These are phyloP conservation scores for Trichoderma harzianum DNA, from an alignment of 2,329 filamentous ascomycete species.

Conservation along the genomic window DNA sequence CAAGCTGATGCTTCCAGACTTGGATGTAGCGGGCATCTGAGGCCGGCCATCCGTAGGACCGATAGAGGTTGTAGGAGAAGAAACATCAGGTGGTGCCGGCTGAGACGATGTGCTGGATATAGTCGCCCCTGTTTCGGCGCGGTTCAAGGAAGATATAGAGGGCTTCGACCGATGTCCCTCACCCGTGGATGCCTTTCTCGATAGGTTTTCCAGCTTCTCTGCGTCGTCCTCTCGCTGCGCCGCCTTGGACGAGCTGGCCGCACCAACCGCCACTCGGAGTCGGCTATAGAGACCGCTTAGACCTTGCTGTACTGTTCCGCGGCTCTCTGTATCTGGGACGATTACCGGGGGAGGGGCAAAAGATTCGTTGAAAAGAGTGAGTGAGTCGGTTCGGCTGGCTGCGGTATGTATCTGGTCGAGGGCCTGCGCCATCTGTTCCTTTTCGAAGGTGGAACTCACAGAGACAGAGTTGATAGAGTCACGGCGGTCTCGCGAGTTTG, in stretches of 20 bases:
- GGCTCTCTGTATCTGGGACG: conserved; percentile 59
- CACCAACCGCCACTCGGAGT: conserved; percentile 77
- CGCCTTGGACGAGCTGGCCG: conserved; percentile 46
- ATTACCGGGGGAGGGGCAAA: conserved; percentile 66
- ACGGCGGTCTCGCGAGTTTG: conserved; percentile 34
- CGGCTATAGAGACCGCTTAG: conserved; percentile 86
- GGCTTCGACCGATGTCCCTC: conserved; percentile 39
- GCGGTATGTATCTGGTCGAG: conserved; percentile 86
- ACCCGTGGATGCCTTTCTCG: conserved; percentile 30
- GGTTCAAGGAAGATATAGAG: conserved; percentile 40
- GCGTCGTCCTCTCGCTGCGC: conserved; percentile 32
- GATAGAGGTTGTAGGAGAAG: conserved; percentile 35
- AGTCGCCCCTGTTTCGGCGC: conserved; percentile 38
- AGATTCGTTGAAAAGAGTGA: conserved; percentile 91
- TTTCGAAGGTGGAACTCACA: conserved; percentile 50
- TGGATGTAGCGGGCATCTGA: conserved; percentile 43
- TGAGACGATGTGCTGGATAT: conserved; percentile 32
- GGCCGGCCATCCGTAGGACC: conserved; percentile 39
- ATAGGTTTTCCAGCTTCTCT: neutral
- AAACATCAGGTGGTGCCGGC: conserved; percentile 33
- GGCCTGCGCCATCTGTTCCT: conserved; percentile 69
- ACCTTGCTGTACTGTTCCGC: conserved; percentile 69
- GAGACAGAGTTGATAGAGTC: conserved; percentile 42
- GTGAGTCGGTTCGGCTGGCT: conserved; percentile 76
- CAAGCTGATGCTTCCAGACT: conserved; percentile 47